Evolutionary conservation across 192 early-diverging fungal genomes (phyloP), one percentile per base, ranked within the genome.

Genomic region (Backusella morwellensis): DNA sequence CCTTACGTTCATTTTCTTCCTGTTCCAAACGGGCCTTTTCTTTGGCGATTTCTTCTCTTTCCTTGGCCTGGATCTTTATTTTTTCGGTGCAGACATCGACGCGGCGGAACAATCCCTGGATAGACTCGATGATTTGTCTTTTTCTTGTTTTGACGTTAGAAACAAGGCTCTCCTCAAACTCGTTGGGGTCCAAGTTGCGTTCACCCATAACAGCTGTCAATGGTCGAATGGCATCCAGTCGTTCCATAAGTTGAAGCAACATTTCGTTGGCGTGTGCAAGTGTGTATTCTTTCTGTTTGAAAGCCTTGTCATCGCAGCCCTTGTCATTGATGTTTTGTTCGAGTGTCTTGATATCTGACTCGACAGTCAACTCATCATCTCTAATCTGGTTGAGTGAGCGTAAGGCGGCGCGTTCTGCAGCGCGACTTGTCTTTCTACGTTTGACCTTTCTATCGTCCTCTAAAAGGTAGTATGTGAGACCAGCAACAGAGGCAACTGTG

Each of bases 381-480:
- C 42, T 72, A 4, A 72, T 72, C 19, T 50, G 42, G 23, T 44
- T 36, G 21, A 72, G 42, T 26, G 29, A 41, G 42, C 70, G 70
- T 50, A 72, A 72, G 34, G 70, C 29, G 6, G 41, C 5, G 11
- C 29, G 40, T 44, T 72, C 70, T 9, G 14, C 26, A 0, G 23
- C 26, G 15, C 70, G 70, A 12, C 40, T 41, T 44, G 35, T 29
- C 44, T 72, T 72, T 72, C 70, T 72, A 50, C 70, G 40, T 14
- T 44, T 72, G n/a, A 26, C 70, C 32, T 44, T 44, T 72, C 29
- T 72, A 50, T 72, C 70, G 15, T 72, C 70, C 41, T 72, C 70
- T 32, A 72, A 32, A 19, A 72, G 21, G 34, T 50, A 72, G 21
- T 72, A 72, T 23, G 44, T 50, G 5, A 72, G 6, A 72, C 70